phyloP scores from a whole-genome alignment of 495 filamentous ascomycete species.

The Penicillium lagena region DNA sequence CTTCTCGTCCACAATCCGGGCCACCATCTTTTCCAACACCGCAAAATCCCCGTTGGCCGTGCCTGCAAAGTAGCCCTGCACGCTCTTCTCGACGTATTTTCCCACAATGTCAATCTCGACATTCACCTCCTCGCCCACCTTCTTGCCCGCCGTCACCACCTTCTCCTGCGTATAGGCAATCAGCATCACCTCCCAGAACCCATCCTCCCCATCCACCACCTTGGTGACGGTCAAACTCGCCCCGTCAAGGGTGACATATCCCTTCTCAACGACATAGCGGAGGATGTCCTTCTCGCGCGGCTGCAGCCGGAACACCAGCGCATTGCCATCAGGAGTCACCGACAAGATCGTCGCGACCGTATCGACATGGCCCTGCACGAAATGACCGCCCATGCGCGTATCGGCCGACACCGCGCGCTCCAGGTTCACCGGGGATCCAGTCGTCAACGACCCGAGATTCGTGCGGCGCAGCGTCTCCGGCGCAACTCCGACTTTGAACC shows the following conservation, averaged over 20 bases:
- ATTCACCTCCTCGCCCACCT: slow-evolving; percentile 81
- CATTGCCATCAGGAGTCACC: slow-evolving; percentile 75
- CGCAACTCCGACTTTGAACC: slow-evolving; percentile 91
- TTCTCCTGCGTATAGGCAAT: slow-evolving; percentile 97
- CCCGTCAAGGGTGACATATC: slow-evolving; percentile 93
- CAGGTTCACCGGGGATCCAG: slow-evolving; percentile 68
- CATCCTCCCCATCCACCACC: slow-evolving; percentile 63
- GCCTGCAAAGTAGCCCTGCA: slow-evolving; percentile 51
- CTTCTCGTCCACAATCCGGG: slow-evolving; percentile 68
- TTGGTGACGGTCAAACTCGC: slow-evolving; percentile 87
- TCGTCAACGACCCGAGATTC: slow-evolving; percentile 69
- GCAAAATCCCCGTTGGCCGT: slow-evolving; percentile 46
- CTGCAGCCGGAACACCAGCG: slow-evolving; percentile 74
- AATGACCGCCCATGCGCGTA: slow-evolving; percentile 73
- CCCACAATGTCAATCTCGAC: slow-evolving; percentile 98
- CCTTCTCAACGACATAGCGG: slow-evolving; percentile 90
- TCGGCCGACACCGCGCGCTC: slow-evolving; percentile 84
- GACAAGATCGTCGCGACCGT: slow-evolving; percentile 67
- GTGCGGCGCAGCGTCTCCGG: slow-evolving; percentile 96
- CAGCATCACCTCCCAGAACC: slow-evolving; percentile 97
- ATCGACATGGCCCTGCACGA: slow-evolving; percentile 92
- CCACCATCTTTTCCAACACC: slow-evolving; percentile 79
- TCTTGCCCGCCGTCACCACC: slow-evolving; percentile 77
- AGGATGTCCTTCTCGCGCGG: slow-evolving; percentile 62
- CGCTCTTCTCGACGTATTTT: slow-evolving; percentile 98